Base-by-base conservation (phyloP, 2,329 filamentous ascomycete species). In the Verticillium alfalfae region DNA sequence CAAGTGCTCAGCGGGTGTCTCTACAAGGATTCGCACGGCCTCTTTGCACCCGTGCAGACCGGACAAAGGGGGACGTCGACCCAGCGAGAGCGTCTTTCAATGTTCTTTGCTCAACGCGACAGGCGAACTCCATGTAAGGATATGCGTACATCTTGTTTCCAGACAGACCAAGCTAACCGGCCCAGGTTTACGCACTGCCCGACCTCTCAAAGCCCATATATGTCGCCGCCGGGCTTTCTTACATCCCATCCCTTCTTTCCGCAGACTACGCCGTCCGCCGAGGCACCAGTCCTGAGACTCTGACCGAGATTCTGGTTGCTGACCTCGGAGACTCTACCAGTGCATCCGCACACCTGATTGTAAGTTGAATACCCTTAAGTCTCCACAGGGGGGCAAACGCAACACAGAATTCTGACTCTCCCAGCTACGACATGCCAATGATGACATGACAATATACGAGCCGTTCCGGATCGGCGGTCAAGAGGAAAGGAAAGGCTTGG, bases 391-490 rank as follows among this genome's bases (percentile, higher is more conserved):
- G 4, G 16, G 22, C 22, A 22, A 22, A 22, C 22, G 22, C 10
- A 8, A 31, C 5, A 18, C 15, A 1, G 2, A 34, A 12, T 52
- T 52, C 45, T 52, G 18, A 52, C 18, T 22, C 22, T 13, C 64
- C 18, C 65, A 93, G 90, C 79, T 93, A 34, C 90, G 94, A 58
- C 92, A 92, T 57, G 82, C 85, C 10, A 88, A 86, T 63, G 90
- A 97, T 66, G 93, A 98, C 70, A 78, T 98, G 38, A 89, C 90
- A 12, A 84, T 98, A 56, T 99, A 98, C 72, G 88, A 95, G 71
- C 93, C 94, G 1, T 89, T 92, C 67, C 81, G 85, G 52, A 78
- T 78, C 64, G 76, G 71, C 45, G 71, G 70, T 34, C 49, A 54
- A 18, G 58, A 54, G 15, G 73, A 73, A 61, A 68, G 70, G 8